Base-by-base conservation (phyloP, 2,329 filamentous ascomycete species). In the Exophiala sp. region DNA sequence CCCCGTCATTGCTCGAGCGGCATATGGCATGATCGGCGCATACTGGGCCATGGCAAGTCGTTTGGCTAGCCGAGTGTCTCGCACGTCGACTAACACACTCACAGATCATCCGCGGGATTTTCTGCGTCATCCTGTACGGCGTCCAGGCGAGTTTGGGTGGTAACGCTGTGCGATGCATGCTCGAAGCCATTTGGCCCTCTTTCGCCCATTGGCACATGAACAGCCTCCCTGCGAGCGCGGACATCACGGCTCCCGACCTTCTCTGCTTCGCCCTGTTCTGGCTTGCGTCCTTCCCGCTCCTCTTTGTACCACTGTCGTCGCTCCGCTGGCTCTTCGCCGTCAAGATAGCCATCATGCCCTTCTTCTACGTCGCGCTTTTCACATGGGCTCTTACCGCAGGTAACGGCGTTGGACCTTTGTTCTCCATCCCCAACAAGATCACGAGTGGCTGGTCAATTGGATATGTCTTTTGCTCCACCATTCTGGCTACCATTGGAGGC, bases 101-200 rank as follows among this genome's bases (percentile, higher is more conserved):
- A 20, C 24, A 50, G 48, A 50, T 81, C 3, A 78, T 75, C 0
- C 72, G 79, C 5, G 72, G 74, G 18, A 76, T 82, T 49, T 72
- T 81, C 3, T 78, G 78, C 2, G 63, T 81, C 14, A 81, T 82
- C 67, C 82, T 80, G 84, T 82, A 86, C 48, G 82, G 83, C 0
- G 85, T 87, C 41, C 83, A 86, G 61, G 82, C 80, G 38, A 81
- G 82, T 55, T 47, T 84, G 58, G 84, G 84, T 0, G 82, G 79
- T 0, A 79, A 81, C 49, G 72, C 76, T 0, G 72, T 81, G 5
- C 70, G 72, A 3, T 77, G 78, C 40, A 80, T 81, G 68, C 68
- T 82, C 11, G 74, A 73, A 8, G 78, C 79, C 2, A 81, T 82
- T 57, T 76, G 47, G 55, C 52, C 51, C 5, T 46, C 44, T 24